These are phyloP conservation scores for Diaporthe sp. DNA, from an alignment of 2,329 filamentous ascomycete genomes.

Conservation along the genomic window DNA sequence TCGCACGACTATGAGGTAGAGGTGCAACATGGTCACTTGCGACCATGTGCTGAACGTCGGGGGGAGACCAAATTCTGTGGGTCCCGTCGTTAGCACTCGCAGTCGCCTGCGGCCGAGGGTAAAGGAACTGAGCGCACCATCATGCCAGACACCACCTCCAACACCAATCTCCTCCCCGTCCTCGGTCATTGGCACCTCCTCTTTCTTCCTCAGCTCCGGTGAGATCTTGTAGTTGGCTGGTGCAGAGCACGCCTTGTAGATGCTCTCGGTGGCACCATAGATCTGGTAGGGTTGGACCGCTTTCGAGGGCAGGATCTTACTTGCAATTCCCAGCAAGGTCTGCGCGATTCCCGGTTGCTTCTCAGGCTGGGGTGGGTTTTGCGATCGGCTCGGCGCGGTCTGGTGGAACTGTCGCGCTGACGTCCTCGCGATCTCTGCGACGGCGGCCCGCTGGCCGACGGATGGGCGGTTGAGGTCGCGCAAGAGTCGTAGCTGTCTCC, in stretches of 20 bases:
- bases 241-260: constrained; percentile 80
- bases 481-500: constrained; percentile 46
- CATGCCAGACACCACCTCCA: constrained; percentile 83
- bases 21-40: constrained; percentile 94
- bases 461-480: constrained; percentile 22
- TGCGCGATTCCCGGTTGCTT: constrained; percentile 25
- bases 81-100: constrained; percentile 15
- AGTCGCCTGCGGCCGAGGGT: not conserved
- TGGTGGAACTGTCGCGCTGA: constrained; percentile 34
- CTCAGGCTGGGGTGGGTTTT: constrained; percentile 14
- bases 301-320: constrained; percentile 33
- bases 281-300: constrained; percentile 72
- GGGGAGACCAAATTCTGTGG: constrained; percentile 76
- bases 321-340: constrained; percentile 22
- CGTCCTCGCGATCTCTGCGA: constrained; percentile 22
- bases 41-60: constrained; percentile 97
- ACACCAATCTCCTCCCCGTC: constrained; percentile 86
- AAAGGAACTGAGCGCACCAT: constrained; percentile 63
- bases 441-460: constrained; percentile 13
- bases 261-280: constrained; percentile 79
- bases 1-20: constrained; percentile 89
- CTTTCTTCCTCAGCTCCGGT: constrained; percentile 72
- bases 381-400: constrained; percentile 24
- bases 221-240: constrained; percentile 83
- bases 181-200: constrained; percentile 75